phyloP scores from a whole-genome alignment of 1,284 basidiomycete species.

The Mycena citricolor region DNA sequence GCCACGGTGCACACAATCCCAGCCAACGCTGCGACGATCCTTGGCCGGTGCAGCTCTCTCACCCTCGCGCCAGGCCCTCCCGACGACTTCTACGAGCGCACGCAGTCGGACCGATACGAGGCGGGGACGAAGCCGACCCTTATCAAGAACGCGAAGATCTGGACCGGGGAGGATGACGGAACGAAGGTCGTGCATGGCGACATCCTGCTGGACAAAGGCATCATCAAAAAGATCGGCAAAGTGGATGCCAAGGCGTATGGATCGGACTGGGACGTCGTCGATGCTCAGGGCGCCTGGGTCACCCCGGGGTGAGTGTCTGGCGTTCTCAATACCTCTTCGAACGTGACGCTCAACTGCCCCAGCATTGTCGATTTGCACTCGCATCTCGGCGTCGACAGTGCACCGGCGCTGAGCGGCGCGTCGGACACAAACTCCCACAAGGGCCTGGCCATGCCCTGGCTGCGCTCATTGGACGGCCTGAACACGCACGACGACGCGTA shows the following conservation, averaged over 20 bases:
- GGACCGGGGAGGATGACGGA: constrained; percentile 73
- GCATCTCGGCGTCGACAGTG: constrained; percentile 67
- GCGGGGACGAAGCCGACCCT: constrained; percentile 61
- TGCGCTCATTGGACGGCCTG: constrained; percentile 46
- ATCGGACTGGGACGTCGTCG: constrained; percentile 34
- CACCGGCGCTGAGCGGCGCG: constrained; percentile 53
- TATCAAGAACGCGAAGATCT: constrained; percentile 80
- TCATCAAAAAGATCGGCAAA: constrained; percentile 54
- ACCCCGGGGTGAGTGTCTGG: constrained; percentile 49
- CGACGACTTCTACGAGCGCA: constrained; percentile 52
- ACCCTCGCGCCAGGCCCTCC: constrained; percentile 52
- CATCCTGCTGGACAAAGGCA: constrained; percentile 54
- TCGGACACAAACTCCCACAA: constrained; percentile 49
- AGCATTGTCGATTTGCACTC: constrained; percentile 77
- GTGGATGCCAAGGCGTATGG: constrained; percentile 29
- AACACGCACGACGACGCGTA: constrained; percentile 54
- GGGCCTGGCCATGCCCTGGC: constrained; percentile 50
- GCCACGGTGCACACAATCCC: too few species aligned
- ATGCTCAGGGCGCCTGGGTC: constrained; percentile 61
- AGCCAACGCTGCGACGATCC: constrained; percentile 43
- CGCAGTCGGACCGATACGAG: constrained; percentile 68
- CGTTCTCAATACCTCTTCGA: neutral
- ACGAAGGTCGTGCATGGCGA: constrained; percentile 64
- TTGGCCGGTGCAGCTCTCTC: constrained; percentile 47
- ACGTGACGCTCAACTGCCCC: constrained; percentile 12